phyloP scores from a whole-genome alignment of 2,329 filamentous ascomycete species.

The Colletotrichum chrysophilum region DNA sequence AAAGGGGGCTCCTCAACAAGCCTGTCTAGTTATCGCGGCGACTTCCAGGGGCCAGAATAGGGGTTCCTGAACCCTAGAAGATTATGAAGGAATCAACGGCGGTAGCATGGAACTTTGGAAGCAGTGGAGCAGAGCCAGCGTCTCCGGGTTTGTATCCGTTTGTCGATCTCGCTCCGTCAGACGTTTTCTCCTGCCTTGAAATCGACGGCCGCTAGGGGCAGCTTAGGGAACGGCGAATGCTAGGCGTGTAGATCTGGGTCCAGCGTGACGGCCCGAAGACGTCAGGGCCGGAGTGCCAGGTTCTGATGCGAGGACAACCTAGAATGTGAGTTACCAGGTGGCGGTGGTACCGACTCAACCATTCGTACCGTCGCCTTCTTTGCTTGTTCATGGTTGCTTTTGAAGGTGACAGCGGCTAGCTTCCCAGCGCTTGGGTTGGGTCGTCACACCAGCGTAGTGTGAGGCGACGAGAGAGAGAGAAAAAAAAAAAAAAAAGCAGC shows the following conservation, averaged over 20 bases:
- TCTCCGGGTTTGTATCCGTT: conserved; percentile 2
- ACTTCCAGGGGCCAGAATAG: conserved; percentile 8
- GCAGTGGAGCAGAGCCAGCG: conserved; percentile 11
- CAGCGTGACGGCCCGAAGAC: conserved; percentile 17
- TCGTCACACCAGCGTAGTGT: background rate
- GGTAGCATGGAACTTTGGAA: conserved; percentile 16
- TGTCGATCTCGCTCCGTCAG: conserved; percentile 16
- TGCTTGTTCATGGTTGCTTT: background rate
- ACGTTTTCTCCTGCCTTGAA: background rate
- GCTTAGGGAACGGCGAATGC: background rate
- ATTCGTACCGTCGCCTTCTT: background rate
- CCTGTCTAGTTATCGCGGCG: background rate
- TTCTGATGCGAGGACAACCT: background rate
- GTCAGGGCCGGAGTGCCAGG: background rate
- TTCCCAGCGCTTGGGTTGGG: background rate
- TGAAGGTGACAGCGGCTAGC: background rate
- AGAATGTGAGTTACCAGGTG: background rate
- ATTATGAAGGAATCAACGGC: background rate
- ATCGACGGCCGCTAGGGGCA: conserved; percentile 3
- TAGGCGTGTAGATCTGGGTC: conserved; percentile 16
- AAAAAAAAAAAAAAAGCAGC: background rate
- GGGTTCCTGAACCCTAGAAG: conserved; percentile 11
- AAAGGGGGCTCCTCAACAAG: conserved; percentile 1
- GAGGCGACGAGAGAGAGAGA: background rate
- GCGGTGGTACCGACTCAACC: background rate